phyloP scores from a whole-genome alignment of 129 eudicot genomes.

The Helianthus tuberosus region DNA sequence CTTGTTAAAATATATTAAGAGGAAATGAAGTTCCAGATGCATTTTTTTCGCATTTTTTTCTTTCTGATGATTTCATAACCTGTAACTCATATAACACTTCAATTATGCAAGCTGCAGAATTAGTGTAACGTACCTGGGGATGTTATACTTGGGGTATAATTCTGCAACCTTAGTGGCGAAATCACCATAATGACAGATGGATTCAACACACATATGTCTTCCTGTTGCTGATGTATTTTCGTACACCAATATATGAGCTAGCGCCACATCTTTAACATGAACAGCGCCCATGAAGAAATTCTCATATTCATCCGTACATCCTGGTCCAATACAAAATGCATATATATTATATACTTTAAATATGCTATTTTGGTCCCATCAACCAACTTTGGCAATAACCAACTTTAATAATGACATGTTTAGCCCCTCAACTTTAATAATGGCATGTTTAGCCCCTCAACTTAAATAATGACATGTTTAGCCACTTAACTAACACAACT shows the following conservation, averaged over 20 bases:
- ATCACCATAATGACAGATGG: slow-evolving; percentile 79
- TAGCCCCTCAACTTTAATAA: no score
- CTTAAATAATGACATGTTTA: no score
- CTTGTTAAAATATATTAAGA: neutral
- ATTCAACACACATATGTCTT: slow-evolving; percentile 85
- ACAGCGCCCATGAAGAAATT: slow-evolving; percentile 76
- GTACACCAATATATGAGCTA: slow-evolving; percentile 87
- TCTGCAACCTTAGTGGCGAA: slow-evolving; percentile 91
- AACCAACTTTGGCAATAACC: no score
- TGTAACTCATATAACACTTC: neutral
- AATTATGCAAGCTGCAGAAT: neutral
- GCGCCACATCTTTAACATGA: slow-evolving; percentile 92
- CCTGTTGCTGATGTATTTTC: slow-evolving; percentile 80
- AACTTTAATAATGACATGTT: no score
- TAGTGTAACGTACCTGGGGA: slow-evolving; percentile 57
- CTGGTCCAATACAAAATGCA: slow-evolving; percentile 34
- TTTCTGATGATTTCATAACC: slow-evolving; percentile 1
- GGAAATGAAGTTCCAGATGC: neutral
- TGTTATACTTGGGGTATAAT: slow-evolving; percentile 75
- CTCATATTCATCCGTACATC: slow-evolving; percentile 67
- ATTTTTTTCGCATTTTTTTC: neutral
- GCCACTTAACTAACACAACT: no score
- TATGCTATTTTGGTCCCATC: no score
- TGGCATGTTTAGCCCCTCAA: no score
- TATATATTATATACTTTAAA: neutral